Conservation (phyloP, 176 grass and related monocot species). For the Hyparrhenia diplandra region DNA sequence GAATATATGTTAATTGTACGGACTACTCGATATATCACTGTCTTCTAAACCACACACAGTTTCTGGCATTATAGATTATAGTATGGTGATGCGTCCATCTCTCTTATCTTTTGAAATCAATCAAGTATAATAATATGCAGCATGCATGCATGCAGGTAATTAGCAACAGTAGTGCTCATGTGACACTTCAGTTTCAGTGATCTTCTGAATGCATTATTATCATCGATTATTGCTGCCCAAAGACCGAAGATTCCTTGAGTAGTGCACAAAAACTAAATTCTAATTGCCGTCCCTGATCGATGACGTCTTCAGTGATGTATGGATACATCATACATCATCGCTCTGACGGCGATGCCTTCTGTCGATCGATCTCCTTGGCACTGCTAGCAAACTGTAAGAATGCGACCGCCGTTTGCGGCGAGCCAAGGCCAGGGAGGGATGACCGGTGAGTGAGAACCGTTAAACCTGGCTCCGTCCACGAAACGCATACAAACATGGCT, state of each 20-base stretch:
- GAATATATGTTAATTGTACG: background rate
- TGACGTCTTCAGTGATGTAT: background rate
- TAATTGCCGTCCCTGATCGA: background rate
- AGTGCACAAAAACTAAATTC: background rate
- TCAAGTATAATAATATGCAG: background rate
- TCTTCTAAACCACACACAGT: background rate
- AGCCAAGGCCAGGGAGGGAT: background rate
- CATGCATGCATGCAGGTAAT: background rate
- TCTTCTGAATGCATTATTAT: background rate
- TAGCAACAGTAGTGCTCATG: background rate
- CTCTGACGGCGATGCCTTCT: background rate
- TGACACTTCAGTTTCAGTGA: background rate
- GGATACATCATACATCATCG: background rate
- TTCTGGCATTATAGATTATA: background rate
- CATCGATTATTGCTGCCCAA: background rate
- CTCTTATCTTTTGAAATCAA: background rate
- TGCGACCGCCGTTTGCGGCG: background rate
- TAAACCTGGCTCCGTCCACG: background rate
- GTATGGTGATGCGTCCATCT: background rate
- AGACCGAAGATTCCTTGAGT: background rate
- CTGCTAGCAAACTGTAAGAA: slow-evolving; percentile 28
- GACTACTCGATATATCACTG: background rate
- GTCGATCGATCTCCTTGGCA: background rate
- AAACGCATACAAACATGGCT: background rate
- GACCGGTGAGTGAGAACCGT: background rate